Evolutionary conservation across 192 early-diverging fungal genomes (phyloP), one percentile per base, ranked within the genome.

Genomic region (Coemansia sp.): DNA sequence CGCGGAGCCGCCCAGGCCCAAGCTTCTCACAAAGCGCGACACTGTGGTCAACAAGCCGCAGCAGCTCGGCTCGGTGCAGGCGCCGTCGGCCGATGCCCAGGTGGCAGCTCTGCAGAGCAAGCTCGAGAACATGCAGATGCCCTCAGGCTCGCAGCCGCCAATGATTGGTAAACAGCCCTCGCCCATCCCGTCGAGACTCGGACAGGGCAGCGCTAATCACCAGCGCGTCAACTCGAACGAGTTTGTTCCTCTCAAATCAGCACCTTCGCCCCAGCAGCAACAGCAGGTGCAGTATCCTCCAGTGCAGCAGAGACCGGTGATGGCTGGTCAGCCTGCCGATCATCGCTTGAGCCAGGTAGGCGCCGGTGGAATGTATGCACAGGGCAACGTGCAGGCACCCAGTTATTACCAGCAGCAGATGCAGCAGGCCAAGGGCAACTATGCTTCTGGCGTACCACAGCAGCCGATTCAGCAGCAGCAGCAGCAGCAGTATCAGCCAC

Each of bases 331-430:
- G 54, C 62, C 55, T 3, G 38, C 27, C 18, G 45, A 67, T 14
- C 52, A 57, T 19, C 76, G 68, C 18, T n/a, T 63, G 20, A 55
- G 63, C 22, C 70, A 62, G 56, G 58, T 46, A 5, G 67, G 64
- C 24, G 24, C 11, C 11, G 65, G 58, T 41, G n/a, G n/a, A n/a
- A n/a, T n/a, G n/a, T 77, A 80, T 25, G 64, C 79, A 46, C 72
- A 70, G 51, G 57, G 55, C 25, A 56, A 71, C 44, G 70, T 65
- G 18, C 76, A 81, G 50, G 46, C 56, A 0, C 65, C 65, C 14
- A 72, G 58, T 52, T 70, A 67, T 54, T 69, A 69, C 46, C 60
- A 73, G 71, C 76, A 72, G 60, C 71, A 71, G 62, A 64, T 67
- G 45, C 64, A 65, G 49, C 72, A 74, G 51, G 64, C 58, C n/a